Conservation (phyloP, 768 basidiomycete genomes). For the Lyophyllum decastes region DNA sequence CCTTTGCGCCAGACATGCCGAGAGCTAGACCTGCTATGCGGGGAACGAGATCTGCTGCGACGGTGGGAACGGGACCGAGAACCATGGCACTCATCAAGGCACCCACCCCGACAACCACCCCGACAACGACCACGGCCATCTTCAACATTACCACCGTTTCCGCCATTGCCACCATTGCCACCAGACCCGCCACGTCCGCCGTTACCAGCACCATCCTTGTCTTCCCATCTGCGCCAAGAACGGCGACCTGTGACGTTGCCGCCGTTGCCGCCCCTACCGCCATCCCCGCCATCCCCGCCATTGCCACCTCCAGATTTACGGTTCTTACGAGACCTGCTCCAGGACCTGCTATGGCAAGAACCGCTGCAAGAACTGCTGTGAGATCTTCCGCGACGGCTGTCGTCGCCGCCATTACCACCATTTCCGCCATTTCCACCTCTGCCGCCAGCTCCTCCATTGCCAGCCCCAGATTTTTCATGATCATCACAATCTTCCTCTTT, state of each 20-base stretch:
- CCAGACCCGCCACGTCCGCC: slow-evolving; percentile 1
- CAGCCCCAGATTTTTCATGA: not conserved
- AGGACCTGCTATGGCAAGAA: not conserved
- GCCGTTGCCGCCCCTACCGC: not conserved
- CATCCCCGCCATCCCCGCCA: not conserved
- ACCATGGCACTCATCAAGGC: not conserved
- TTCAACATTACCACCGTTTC: slow-evolving; percentile 4
- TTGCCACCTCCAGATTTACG: not conserved
- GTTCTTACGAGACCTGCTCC: not conserved
- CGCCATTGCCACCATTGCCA: slow-evolving; percentile 5
- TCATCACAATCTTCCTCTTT: not conserved
- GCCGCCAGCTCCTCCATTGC: slow-evolving; percentile 1
- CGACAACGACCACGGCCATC: not conserved
- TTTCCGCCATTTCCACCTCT: slow-evolving; percentile 1
- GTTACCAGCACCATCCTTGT: not conserved
- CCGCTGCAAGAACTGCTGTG: not conserved
- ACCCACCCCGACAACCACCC: not conserved
- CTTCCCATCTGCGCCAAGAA: not conserved
- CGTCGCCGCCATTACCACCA: not conserved
- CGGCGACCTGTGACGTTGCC: not conserved
- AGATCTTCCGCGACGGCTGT: not conserved
- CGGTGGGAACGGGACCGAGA: not conserved
- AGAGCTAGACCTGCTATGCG: not conserved
- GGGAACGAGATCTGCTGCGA: not conserved
- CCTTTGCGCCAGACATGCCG: not conserved